Conservation (phyloP, 2,329 filamentous ascomycete species). For the Lithohypha guttulata region DNA sequence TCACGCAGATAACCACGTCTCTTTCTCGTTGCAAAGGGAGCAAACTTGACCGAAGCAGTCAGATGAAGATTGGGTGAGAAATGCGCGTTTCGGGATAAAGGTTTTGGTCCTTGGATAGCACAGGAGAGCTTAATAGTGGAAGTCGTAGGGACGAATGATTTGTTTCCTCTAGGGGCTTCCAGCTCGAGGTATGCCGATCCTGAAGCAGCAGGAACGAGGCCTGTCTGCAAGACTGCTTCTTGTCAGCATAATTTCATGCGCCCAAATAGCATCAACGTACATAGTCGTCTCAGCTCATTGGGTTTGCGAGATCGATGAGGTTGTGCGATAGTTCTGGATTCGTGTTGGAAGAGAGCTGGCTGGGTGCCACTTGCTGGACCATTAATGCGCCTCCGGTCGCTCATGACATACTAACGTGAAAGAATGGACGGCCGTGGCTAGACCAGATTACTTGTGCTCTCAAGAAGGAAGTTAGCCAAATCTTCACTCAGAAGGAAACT, state of each 20-base stretch:
- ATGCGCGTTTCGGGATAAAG: slow-evolving; percentile 75
- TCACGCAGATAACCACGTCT: slow-evolving; percentile 80
- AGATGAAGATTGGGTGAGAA: slow-evolving; percentile 90
- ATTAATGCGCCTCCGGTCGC: slow-evolving; percentile 83
- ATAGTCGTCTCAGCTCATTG: slow-evolving; percentile 73
- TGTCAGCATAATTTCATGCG: slow-evolving; percentile 8
- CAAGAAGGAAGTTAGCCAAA: too few relatives aligned
- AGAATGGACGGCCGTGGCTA: slow-evolving; percentile 13
- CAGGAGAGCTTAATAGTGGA: slow-evolving; percentile 82
- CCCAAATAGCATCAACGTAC: slow-evolving; percentile 42
- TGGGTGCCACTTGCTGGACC: slow-evolving; percentile 68
- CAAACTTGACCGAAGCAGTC: slow-evolving; percentile 90
- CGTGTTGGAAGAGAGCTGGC: slow-evolving; percentile 56
- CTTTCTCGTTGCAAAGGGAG: slow-evolving; percentile 77
- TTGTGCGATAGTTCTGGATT: slow-evolving; percentile 38
- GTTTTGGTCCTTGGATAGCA: slow-evolving; percentile 84
- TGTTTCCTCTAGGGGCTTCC: slow-evolving; percentile 39
- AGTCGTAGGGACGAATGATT: slow-evolving; percentile 40
- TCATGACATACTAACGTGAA: slow-evolving; percentile 41
- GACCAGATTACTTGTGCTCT: too few relatives aligned
- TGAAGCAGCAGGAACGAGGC: slow-evolving; percentile 82
- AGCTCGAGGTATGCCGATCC: slow-evolving; percentile 64
- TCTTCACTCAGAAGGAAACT: too few relatives aligned
- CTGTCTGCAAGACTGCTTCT: slow-evolving; percentile 69
- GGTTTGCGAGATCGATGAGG: slow-evolving; percentile 51